phyloP scores from a whole-genome alignment of 306 rosid genomes.

The Prunus mume region DNA sequence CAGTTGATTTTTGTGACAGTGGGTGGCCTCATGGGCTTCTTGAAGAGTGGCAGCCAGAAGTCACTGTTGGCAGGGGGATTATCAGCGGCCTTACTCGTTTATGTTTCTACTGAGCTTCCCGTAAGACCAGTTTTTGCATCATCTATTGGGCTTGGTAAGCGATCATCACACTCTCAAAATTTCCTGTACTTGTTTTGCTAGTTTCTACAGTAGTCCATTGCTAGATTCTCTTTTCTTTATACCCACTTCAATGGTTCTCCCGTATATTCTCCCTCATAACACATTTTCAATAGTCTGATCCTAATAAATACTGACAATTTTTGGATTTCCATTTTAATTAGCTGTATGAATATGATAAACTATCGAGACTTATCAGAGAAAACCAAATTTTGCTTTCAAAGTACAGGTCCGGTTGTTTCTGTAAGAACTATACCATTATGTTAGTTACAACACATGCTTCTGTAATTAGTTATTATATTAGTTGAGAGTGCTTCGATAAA shows the following conservation, averaged over 20 bases:
- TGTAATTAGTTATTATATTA: too few species aligned
- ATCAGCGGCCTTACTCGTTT: conserved; percentile 63
- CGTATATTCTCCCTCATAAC: not conserved
- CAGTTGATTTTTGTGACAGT: conserved; percentile 36
- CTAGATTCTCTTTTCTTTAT: not conserved
- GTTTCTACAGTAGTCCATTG: not conserved
- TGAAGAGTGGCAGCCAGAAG: conserved; percentile 95
- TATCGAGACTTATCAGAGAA: not conserved
- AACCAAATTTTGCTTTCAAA: not conserved
- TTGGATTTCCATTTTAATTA: not conserved
- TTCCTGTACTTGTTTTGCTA: not conserved
- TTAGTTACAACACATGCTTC: not conserved
- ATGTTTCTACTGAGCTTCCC: conserved; percentile 69
- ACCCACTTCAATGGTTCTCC: not conserved
- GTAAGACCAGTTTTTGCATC: conserved; percentile 81
- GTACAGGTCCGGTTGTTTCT: not conserved
- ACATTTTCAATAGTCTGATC: not conserved
- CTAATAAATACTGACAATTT: too few species aligned
- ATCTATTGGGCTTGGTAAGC: conserved; percentile 87
- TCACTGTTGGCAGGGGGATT: conserved; percentile 87
- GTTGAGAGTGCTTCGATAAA: not conserved
- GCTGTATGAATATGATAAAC: not conserved
- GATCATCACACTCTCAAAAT: not conserved
- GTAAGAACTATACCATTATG: not conserved
- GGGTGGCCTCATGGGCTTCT: conserved; percentile 90